A percentile compares a stretch with the other conserved stretches of the same genome.
These are phyloP conservation scores for Houttuynia cordata DNA, from an alignment of 164 flowering plant genomes.

Conservation along the genomic window DNA sequence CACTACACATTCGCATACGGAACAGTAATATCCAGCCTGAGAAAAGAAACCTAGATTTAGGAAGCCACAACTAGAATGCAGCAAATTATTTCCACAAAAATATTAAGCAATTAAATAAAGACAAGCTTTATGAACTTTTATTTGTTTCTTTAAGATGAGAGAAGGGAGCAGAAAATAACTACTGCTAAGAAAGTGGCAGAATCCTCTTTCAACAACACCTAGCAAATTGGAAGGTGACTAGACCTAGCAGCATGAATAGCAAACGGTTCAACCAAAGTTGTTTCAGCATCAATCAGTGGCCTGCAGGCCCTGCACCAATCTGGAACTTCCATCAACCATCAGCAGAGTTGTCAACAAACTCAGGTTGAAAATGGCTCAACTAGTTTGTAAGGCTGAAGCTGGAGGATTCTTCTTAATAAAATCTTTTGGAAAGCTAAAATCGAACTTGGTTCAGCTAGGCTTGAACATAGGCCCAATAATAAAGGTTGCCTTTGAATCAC, in stretches of 20 bases:
- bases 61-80: background rate
- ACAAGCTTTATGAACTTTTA: background rate
- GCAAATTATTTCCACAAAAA: background rate
- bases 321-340: too few species aligned
- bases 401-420: too few species aligned
- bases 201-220: background rate
- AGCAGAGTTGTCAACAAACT: too few species aligned
- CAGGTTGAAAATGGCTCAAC: too few species aligned
- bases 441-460: too few species aligned
- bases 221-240: background rate
- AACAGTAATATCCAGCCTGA: conserved; percentile 92
- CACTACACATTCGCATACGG: conserved; percentile 92
- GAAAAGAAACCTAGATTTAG: background rate
- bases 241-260: background rate
- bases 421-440: too few species aligned
- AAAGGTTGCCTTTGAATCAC: too few species aligned
- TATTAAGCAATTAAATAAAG: background rate
- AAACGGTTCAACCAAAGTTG: background rate
- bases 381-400: too few species aligned
- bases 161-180: too few species aligned
- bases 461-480: too few species aligned
- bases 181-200: background rate
- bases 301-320: too few species aligned
- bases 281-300: background rate
- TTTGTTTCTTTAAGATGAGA: background rate